phyloP scores from a whole-genome alignment of 2,329 filamentous ascomycete species.

The Thielaviopsis ethacetica region DNA sequence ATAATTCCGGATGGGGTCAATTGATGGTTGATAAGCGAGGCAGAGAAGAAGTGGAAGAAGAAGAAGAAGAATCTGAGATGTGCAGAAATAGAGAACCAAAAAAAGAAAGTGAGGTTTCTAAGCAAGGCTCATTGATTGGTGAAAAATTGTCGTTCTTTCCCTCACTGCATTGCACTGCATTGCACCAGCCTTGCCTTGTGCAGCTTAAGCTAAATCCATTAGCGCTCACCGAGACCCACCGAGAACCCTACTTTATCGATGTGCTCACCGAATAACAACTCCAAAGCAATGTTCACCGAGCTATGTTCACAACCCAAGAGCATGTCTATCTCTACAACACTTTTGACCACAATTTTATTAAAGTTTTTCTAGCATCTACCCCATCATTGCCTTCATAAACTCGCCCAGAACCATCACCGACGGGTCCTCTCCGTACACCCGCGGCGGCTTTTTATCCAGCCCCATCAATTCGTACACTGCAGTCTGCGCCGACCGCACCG shows the following conservation, averaged over 20 bases:
- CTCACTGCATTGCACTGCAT: no score
- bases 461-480: slow-evolving; percentile 18
- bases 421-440: slow-evolving; percentile 16
- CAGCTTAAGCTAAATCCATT: neutral
- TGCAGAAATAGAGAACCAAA: neutral
- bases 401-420: slow-evolving; percentile 12
- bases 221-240: neutral
- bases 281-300: neutral
- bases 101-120: no score
- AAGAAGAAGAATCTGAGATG: neutral
- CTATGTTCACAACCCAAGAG: neutral
- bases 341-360: no score
- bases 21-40: neutral
- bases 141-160: neutral
- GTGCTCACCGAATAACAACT: neutral
- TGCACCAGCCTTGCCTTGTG: neutral
- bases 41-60: neutral
- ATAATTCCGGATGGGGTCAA: neutral
- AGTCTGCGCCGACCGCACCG: slow-evolving; percentile 20
- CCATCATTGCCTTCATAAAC: slow-evolving; percentile 13
- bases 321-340: neutral
- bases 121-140: neutral
- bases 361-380: no score
- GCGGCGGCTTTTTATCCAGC: slow-evolving; percentile 16
- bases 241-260: neutral